Base-by-base conservation (phyloP, 2,329 filamentous ascomycete species). In the Pseudocercospora cruenta region DNA sequence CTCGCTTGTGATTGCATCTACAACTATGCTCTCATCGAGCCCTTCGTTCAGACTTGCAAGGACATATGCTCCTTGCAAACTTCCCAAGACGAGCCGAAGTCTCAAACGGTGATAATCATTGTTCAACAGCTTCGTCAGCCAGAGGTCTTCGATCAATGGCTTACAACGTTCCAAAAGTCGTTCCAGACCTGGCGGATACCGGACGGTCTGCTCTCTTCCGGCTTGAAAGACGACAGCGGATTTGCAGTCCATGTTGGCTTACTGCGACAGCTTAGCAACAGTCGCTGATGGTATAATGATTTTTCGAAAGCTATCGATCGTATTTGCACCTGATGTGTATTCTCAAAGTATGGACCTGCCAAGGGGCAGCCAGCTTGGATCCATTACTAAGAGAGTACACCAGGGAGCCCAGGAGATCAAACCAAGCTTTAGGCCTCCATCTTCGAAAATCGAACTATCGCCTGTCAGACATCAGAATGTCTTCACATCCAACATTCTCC, bases 1-100 rank as follows among this genome's bases (percentile, higher is more conserved):
- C 77, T 98, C 39, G 93, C 93, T 3, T 96, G 93, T 75, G 95
- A 99, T 78, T 97, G 94, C 78, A 90, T 99, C 71, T 99, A 96
- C 82, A 99, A 98, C 79, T 92, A 97, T 70, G 87, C 91, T 2
- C 85, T 98, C 2, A 87, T 98, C 24, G 82, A 86, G 51, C 93
- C 94, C 0, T 87, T 98, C 58, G 91, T 73, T 9, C 86, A 90
- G 72, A 91, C 92, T 0, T 96, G 92, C 76, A 87, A 83, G 5
- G 91, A 96, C 68, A 84, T 89, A 24, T 96, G 93, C 78, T 94
- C 16, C 83, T 89, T 39, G 26, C 62, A 49, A 9, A 31, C 10
- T 10, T n/a, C 63, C 14, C 62, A 63, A 19, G 55, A 28, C n/a
- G 57, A 53, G n/a, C 24, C 26, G 22, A 47, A 16, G 4, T 26